phyloP scores from a whole-genome alignment of 2,329 filamentous ascomycete genomes.

The Nakataea oryzae region DNA sequence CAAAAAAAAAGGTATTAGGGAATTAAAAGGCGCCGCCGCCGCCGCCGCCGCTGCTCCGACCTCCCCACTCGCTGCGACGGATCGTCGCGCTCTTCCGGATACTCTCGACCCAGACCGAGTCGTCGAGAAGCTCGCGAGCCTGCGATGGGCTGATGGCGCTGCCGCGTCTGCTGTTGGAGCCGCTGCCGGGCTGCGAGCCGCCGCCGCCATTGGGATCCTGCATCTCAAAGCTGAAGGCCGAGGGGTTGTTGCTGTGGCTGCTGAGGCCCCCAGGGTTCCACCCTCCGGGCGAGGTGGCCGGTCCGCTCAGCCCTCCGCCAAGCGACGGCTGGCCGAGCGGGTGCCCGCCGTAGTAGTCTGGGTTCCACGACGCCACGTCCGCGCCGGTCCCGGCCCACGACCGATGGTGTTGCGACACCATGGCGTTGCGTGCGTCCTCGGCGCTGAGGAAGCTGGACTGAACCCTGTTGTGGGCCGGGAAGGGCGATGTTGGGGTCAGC shows the following conservation, averaged over 20 bases:
- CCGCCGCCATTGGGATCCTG: conserved; percentile 28
- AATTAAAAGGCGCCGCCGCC: conserved; percentile 40
- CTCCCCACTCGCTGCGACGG: conserved; percentile 21
- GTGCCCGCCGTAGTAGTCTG: conserved; percentile 33
- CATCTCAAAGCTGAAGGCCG: conserved; percentile 49
- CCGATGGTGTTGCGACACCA: conserved; percentile 14
- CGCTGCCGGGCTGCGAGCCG: conserved; percentile 12
- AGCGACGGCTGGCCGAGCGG: conserved; percentile 39
- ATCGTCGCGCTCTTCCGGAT: conserved; percentile 79
- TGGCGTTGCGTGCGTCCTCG: conserved; percentile 15
- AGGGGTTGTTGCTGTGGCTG: conserved; percentile 30
- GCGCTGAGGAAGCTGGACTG: conserved; percentile 20
- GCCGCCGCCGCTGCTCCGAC: not conserved
- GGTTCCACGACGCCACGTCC: conserved; percentile 24
- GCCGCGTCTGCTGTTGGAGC: conserved; percentile 45
- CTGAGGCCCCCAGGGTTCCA: conserved; percentile 5
- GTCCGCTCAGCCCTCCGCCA: not conserved
- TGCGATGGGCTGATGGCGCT: conserved; percentile 66
- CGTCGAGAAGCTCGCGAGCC: conserved; percentile 76
- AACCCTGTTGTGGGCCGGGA: conserved; percentile 15
- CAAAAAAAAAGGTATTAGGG: conserved; percentile 31
- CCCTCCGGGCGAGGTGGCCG: not conserved
- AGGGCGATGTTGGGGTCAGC: conserved; percentile 11
- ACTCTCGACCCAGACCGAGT: conserved; percentile 88
- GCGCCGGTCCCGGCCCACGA: conserved; percentile 30